phyloP scores from a whole-genome alignment of 139 green algal species.

The Tetraselmis striata region DNA sequence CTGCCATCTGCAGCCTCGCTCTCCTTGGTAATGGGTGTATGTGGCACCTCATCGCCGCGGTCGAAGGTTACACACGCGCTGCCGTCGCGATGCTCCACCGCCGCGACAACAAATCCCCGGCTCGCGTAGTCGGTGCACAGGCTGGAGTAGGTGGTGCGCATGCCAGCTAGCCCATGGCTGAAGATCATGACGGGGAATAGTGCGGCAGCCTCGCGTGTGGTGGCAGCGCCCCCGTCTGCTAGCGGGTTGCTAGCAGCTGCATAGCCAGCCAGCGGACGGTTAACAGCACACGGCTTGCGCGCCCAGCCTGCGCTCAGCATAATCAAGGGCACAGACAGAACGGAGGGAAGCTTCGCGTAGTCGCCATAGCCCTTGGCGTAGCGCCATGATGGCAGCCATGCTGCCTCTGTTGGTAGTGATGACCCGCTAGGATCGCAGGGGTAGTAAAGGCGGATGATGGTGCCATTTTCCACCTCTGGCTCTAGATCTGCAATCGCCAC shows the following conservation, averaged over 20 bases:
- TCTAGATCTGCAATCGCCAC: neutral
- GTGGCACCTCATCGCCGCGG: neutral
- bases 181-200: slow-evolving; percentile 37
- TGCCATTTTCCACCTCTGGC: neutral
- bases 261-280: neutral
- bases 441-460: neutral
- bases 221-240: too few species aligned
- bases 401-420: neutral
- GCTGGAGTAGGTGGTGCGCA: slow-evolving; percentile 48
- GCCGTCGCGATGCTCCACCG: slow-evolving; percentile 61
- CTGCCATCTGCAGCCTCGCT: neutral
- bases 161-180: slow-evolving; percentile 46
- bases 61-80: neutral
- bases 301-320: neutral
- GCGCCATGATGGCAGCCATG: neutral
- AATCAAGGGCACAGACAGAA: neutral
- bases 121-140: slow-evolving; percentile 53
- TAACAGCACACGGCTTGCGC: neutral
- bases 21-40: neutral
- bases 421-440: neutral
- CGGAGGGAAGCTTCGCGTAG: neutral
- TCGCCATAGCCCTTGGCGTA: neutral
- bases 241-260: too few species aligned
- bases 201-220: too few species aligned
- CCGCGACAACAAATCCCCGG: slow-evolving; percentile 54